These are phyloP conservation scores for Pseudogymnoascus sp. DNA, from an alignment of 2,329 filamentous ascomycete species.

Conservation along the genomic window DNA sequence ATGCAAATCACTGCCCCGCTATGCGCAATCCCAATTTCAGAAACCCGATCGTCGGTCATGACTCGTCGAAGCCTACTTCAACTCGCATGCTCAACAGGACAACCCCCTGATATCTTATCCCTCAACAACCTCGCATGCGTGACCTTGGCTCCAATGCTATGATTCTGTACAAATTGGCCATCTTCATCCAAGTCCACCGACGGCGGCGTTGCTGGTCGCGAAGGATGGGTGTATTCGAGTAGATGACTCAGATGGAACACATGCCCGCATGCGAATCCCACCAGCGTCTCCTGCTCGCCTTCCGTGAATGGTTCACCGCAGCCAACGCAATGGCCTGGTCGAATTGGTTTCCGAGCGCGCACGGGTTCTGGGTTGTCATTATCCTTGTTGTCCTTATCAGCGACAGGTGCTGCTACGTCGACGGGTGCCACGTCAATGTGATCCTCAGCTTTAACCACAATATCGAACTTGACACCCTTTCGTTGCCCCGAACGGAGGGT, in stretches of 20 bases:
- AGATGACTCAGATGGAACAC: constrained; percentile 72
- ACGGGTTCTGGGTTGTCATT: constrained; percentile 10
- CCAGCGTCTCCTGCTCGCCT: constrained; percentile 61
- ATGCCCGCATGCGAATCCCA: constrained; percentile 76
- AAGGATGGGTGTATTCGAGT: constrained; percentile 38
- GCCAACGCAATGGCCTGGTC: constrained; percentile 51
- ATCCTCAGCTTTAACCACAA: constrained; percentile 41
- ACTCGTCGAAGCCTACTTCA: background rate
- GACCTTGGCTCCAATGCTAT: constrained; percentile 77
- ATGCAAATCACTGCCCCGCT: background rate
- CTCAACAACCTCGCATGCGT: constrained; percentile 73
- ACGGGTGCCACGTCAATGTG: constrained; percentile 38
- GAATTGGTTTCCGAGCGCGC: constrained; percentile 19
- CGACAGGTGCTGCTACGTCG: constrained; percentile 28
- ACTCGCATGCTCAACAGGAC: constrained; percentile 44
- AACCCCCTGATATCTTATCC: constrained; percentile 59
- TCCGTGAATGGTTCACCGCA: constrained; percentile 50
- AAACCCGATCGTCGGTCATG: background rate
- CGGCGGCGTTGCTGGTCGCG: constrained; percentile 33
- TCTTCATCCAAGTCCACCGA: constrained; percentile 38
- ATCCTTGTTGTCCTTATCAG: constrained; percentile 15
- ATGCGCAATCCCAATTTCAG: background rate
- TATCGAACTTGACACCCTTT: constrained; percentile 82
- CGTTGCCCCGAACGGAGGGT: constrained; percentile 71
- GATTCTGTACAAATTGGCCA: constrained; percentile 37